Percentiles rank a stretch among this genome's conserved stretches.
These are phyloP conservation scores for Hypoxylon sp. DNA, from an alignment of 2,329 filamentous ascomycete genomes.

Conservation along the genomic window DNA sequence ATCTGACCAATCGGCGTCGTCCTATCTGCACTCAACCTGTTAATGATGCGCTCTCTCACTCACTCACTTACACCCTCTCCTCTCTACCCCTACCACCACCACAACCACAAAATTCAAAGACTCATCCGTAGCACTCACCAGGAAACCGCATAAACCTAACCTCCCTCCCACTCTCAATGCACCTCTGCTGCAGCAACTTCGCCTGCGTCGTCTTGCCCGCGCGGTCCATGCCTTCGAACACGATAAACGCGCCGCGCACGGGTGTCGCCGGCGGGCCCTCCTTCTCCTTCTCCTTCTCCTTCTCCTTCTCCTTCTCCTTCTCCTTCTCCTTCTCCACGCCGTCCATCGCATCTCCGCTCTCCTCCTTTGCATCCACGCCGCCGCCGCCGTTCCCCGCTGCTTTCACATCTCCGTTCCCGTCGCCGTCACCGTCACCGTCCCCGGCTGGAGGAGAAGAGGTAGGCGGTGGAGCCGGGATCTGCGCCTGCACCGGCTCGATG, in stretches of 20 bases:
- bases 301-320: slow-evolving; percentile 35
- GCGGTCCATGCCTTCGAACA: slow-evolving; percentile 90
- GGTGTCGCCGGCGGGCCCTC: slow-evolving; percentile 40
- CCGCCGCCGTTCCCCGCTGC: slow-evolving; percentile 1
- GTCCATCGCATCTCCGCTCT: slow-evolving; percentile 40
- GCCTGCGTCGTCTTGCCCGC: slow-evolving; percentile 96
- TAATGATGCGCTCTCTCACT: slow-evolving; percentile 28
- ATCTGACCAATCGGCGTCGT: slow-evolving; percentile 87
- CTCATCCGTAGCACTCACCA: slow-evolving; percentile 59
- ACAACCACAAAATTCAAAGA: neutral
- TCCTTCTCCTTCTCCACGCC: slow-evolving; percentile 44
- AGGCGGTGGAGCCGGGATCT: slow-evolving; percentile 45
- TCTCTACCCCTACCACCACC: neutral
- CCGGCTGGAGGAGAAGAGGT: neutral
- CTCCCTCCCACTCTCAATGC: slow-evolving; percentile 63
- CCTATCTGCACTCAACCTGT: slow-evolving; percentile 70
- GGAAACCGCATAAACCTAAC: slow-evolving; percentile 72
- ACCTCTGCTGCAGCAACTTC: slow-evolving; percentile 72
- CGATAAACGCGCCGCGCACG: slow-evolving; percentile 79
- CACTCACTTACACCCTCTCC: neutral
- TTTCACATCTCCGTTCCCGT: neutral
- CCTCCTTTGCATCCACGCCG: slow-evolving; percentile 9
- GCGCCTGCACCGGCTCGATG: slow-evolving; percentile 49
- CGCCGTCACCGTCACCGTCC: too few species aligned
- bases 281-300: slow-evolving; percentile 36